Evolutionary conservation across 257 asterid genomes (phyloP).

Genomic region (Mitragyna speciosa): DNA sequence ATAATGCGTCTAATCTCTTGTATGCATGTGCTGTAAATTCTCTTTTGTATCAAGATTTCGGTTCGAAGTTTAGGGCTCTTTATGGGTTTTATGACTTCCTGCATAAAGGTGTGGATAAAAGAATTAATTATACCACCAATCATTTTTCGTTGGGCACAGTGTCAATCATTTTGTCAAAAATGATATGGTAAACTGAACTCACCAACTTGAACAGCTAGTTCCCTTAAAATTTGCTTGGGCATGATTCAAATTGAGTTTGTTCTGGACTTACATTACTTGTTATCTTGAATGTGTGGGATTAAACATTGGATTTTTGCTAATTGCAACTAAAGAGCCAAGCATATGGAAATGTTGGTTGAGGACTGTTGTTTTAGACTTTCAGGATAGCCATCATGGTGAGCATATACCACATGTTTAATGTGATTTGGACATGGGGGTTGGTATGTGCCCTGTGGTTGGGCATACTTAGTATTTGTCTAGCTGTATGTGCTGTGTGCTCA

Average conservation of each 20-base stretch:
- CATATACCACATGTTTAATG: background rate
- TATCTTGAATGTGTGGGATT: background rate
- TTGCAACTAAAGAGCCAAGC: background rate
- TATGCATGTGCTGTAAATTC: background rate
- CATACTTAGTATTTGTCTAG: background rate
- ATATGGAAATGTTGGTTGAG: background rate
- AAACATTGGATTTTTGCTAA: background rate
- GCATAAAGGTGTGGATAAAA: background rate
- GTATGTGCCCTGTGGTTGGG: background rate
- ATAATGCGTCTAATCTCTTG: background rate
- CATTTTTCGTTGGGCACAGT: background rate
- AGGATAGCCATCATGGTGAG: too few relatives aligned
- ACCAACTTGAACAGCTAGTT: background rate
- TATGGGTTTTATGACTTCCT: background rate
- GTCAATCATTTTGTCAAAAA: background rate
- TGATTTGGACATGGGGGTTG: background rate
- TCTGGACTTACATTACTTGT: background rate
- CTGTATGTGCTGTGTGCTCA: background rate
- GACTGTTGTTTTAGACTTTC: background rate
- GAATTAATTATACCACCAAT: background rate
- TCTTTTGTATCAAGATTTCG: background rate
- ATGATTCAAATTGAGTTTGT: background rate
- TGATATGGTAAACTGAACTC: background rate
- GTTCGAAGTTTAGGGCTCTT: background rate
- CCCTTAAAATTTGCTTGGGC: background rate